Evolutionary conservation across 164 flowering plant species (phyloP), one percentile per base, ranked within the genome.

Genomic region (Vitis rupestris): DNA sequence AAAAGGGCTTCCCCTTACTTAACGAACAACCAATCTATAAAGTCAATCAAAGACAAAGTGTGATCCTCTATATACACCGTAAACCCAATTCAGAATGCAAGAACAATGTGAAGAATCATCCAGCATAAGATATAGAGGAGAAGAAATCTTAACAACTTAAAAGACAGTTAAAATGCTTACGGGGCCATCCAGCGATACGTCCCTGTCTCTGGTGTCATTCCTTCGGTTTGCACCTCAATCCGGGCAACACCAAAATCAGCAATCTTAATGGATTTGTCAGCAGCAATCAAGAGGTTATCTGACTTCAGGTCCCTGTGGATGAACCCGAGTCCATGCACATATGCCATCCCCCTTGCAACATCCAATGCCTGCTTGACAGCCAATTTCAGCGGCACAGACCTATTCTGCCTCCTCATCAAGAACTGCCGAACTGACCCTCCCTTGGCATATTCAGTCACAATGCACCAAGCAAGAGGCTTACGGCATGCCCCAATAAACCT

Each of bases 101-200:
- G 1, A 37, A 37, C 44, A 37, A 37, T 37, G 44, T 37, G 44
- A 37, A 37, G 44, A 37, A 37, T 37, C 44, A 37, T 37, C 44
- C 44, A 63, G 17, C 27, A 53, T 44, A 55, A 56, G 14, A 31
- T 3, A 37, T 37, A 37, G 23, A 31, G 37, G 9, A 12, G 52
- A 9, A 14, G 1, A 52, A 48, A 49, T 37, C 44, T 17, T 13
- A 64, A 70, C 12, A 27, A 10, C 14, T 30, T 15, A 27, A 59
- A 16, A 60, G 59, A 15, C 17, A 50, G 59, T 61, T 4, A 63
- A 69, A 51, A 72, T 49, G 72, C 93, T 86, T 86, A 88, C 93
- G 93, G 93, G 65, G 93, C 93, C 93, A 88, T 88, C 93, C 93
- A 88, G 49, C 93, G 88, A 67, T 88, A 88, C 13, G 93, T 89